phyloP scores from a whole-genome alignment of 2,329 filamentous ascomycete species.

The Fusarium begoniae region DNA sequence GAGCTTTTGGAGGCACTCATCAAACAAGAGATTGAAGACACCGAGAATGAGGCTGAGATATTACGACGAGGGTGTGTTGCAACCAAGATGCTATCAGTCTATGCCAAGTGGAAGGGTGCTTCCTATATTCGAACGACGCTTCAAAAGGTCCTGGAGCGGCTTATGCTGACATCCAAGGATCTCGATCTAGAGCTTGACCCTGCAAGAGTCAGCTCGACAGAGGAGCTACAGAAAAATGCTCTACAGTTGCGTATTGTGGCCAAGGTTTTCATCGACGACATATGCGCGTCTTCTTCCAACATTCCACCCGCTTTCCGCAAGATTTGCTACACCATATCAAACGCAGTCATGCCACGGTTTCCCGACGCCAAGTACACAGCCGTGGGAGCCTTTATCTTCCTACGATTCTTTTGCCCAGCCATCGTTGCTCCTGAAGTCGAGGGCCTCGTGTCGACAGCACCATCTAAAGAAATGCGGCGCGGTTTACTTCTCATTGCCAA shows the following conservation, averaged over 20 bases:
- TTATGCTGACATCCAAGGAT: conserved; percentile 73
- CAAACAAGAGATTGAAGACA: conserved; percentile 74
- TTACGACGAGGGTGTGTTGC: conserved; percentile 74
- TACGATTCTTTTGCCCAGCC: conserved; percentile 77
- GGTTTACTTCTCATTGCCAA: conserved; percentile 76
- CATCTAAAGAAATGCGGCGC: conserved; percentile 74
- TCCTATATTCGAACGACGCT: conserved; percentile 71
- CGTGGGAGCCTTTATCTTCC: conserved; percentile 75
- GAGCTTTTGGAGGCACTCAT: conserved; percentile 72
- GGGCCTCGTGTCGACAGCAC: conserved; percentile 67
- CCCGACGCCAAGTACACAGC: conserved; percentile 77
- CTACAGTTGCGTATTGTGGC: conserved; percentile 72
- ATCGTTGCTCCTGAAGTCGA: conserved; percentile 76
- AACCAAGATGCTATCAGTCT: conserved; percentile 77
- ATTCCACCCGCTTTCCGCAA: conserved; percentile 72
- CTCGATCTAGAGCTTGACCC: conserved; percentile 75
- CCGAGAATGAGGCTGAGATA: conserved; percentile 75
- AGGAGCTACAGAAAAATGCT: conserved; percentile 73
- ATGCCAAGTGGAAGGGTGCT: conserved; percentile 76
- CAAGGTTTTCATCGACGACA: conserved; percentile 77
- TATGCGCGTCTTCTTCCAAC: conserved; percentile 68
- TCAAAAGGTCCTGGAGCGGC: conserved; percentile 71
- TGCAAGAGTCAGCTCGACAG: conserved; percentile 64
- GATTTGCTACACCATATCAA: conserved; percentile 73
- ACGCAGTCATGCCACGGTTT: conserved; percentile 70